These are phyloP conservation scores for Phytopythium ostracodes DNA, from an alignment of 352 stramenopile genomes.

Conservation along the genomic window DNA sequence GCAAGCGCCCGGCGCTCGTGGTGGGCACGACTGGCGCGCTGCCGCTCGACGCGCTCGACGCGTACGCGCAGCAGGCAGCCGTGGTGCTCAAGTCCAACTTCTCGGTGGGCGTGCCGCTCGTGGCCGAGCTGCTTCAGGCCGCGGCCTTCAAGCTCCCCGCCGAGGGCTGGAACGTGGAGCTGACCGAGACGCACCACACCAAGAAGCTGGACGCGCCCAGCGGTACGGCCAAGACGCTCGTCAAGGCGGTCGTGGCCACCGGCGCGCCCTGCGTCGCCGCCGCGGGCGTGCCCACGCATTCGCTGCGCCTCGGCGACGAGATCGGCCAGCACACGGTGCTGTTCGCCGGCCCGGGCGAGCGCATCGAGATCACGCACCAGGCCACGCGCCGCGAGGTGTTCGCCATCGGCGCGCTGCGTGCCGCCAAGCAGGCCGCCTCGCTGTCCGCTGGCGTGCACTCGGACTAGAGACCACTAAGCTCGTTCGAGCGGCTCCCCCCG, in stretches of 20 bases:
- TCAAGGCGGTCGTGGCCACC: conserved; percentile 57
- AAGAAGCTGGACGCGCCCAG: conserved; percentile 84
- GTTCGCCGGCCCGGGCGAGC: conserved; percentile 72
- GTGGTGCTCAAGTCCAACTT: conserved; percentile 84
- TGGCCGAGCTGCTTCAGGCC: conserved; percentile 66
- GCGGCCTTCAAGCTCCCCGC: conserved; percentile 71
- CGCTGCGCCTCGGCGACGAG: conserved; percentile 74
- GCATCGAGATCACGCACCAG: conserved; percentile 84
- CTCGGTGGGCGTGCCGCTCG: conserved; percentile 75
- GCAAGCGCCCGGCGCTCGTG: conserved; percentile 65
- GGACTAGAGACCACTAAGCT: conserved; percentile 24
- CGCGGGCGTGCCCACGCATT: conserved; percentile 50
- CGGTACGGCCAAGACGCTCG: conserved; percentile 76
- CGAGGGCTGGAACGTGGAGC: conserved; percentile 76
- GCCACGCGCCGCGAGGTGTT: conserved; percentile 79
- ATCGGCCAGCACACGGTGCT: conserved; percentile 81
- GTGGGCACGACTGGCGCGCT: conserved; percentile 71
- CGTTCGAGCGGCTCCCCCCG: not conserved
- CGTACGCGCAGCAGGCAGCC: conserved; percentile 52
- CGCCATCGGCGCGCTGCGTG: conserved; percentile 67
- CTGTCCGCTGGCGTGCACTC: conserved; percentile 57
- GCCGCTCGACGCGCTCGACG: conserved; percentile 49
- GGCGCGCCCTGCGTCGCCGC: conserved; percentile 50
- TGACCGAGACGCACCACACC: conserved; percentile 83
- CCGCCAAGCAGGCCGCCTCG: conserved; percentile 47